Evolutionary conservation across 2,329 filamentous ascomycete species (phyloP).

Genomic region (Exophiala dermatitidis): DNA sequence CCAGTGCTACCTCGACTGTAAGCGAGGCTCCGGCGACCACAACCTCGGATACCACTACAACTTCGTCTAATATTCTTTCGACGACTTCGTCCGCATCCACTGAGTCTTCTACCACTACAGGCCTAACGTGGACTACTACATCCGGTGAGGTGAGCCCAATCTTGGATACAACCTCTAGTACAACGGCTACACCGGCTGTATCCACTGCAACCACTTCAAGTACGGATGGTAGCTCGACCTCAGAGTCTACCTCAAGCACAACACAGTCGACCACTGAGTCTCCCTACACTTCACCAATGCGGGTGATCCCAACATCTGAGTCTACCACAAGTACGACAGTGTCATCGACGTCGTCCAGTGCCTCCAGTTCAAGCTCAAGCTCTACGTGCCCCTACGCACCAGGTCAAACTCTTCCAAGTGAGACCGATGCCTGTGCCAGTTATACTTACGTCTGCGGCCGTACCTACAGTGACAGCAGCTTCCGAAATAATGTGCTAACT

Average conservation of each 20-base stretch:
- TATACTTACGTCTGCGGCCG: slow-evolving; percentile 35
- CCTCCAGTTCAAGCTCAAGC: neutral
- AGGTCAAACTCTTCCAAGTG: neutral
- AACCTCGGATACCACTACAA: neutral
- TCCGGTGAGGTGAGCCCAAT: neutral
- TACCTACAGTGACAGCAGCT: slow-evolving; percentile 46
- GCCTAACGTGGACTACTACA: neutral
- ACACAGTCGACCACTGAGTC: neutral
- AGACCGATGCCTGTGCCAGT: slow-evolving; percentile 5
- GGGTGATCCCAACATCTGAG: neutral
- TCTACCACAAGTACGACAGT: neutral
- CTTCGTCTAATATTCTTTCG: neutral
- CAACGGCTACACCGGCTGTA: neutral
- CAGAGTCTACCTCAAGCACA: neutral
- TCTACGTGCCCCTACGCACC: neutral
- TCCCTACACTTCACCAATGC: neutral
- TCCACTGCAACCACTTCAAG: slow-evolving; percentile 1
- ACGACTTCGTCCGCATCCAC: neutral
- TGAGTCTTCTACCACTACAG: neutral
- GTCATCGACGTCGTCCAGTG: neutral
- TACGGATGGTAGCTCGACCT: neutral
- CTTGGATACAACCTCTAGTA: neutral
- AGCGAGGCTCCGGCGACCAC: neutral
- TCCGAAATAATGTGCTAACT: slow-evolving; percentile 27
- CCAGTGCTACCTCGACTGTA: slow-evolving; percentile 1